Percentiles rank a stretch among this genome's conserved stretches.
These are phyloP conservation scores for Microthyrium microscopicum DNA, from an alignment of 2,329 filamentous ascomycete species.

Conservation along the genomic window DNA sequence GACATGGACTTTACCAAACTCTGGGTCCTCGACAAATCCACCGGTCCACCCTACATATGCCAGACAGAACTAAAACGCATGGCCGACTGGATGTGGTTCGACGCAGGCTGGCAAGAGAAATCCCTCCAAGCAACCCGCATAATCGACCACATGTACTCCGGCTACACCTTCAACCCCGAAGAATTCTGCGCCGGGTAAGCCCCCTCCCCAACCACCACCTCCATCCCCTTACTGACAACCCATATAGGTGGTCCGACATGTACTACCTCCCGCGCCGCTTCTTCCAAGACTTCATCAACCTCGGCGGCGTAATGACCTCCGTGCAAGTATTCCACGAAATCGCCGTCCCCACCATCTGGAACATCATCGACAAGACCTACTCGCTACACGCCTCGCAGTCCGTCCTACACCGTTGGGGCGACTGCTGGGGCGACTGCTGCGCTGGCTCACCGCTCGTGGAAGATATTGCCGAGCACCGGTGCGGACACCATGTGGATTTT, in stretches of 20 bases:
- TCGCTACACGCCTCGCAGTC: conserved; percentile 4
- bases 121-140: background rate
- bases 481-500: conserved; percentile 1
- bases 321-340: conserved; percentile 17
- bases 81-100: conserved; percentile 13
- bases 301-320: conserved; percentile 13
- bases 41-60: conserved; percentile 12
- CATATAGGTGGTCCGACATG: conserved; percentile 17
- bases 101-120: conserved; percentile 11
- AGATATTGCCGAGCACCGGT: background rate
- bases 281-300: conserved; percentile 17
- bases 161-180: conserved; percentile 11
- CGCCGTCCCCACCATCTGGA: conserved; percentile 18
- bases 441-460: background rate
- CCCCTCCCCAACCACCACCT: background rate
- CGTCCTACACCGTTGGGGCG: background rate
- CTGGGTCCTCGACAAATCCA: conserved; percentile 15
- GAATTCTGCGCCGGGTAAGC: conserved; percentile 15
- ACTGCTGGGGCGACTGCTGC: conserved; percentile 7
- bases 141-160: conserved; percentile 4
- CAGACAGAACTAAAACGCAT: conserved; percentile 11
- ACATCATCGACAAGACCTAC: conserved; percentile 16
- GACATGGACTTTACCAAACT: conserved; percentile 15
- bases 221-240: background rate
- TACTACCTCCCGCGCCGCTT: conserved; percentile 19